Evolutionary conservation across 169 alveolate genomes (phyloP).

Genomic region (Miamiensis avidus): DNA sequence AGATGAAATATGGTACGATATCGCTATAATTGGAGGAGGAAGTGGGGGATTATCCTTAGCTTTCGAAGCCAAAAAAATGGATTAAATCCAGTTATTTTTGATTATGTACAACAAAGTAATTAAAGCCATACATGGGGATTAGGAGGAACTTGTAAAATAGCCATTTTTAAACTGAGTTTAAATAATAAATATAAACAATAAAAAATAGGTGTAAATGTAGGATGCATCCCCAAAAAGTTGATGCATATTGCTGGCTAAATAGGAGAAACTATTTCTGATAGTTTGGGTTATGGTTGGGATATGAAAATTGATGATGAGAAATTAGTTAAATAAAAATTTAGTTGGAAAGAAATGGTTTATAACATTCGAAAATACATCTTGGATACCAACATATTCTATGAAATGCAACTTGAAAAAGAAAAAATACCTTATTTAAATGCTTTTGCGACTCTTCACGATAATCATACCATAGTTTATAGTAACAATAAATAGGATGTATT

Average conservation of each 20-base stretch:
- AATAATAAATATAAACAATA: too few relatives aligned
- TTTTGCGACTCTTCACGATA: constrained; percentile 14
- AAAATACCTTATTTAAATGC: constrained; percentile 44
- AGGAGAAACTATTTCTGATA: constrained; percentile 48
- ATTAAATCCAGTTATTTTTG: constrained; percentile 55
- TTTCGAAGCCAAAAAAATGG: constrained; percentile 64
- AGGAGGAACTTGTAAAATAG: neutral
- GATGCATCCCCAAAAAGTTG: constrained; percentile 83
- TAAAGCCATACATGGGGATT: neutral
- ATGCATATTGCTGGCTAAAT: constrained; percentile 72
- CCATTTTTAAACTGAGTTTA: too few relatives aligned
- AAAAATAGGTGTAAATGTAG: constrained; percentile 85
- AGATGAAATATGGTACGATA: constrained; percentile 47
- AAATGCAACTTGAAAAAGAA: constrained; percentile 28
- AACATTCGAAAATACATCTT: constrained; percentile 45
- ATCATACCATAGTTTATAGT: constrained; percentile 4
- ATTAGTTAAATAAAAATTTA: constrained; percentile 12
- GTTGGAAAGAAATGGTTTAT: constrained; percentile 48
- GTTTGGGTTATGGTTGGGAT: constrained; percentile 44
- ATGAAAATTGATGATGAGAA: constrained; percentile 32
- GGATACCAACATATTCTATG: constrained; percentile 45
- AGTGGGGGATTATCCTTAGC: constrained; percentile 73
- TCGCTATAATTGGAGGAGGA: constrained; percentile 77
- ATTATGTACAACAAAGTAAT: constrained; percentile 56
- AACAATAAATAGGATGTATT: neutral